phyloP scores from a whole-genome alignment of 805 yeast genomes.

The Nakazawaea holstii region DNA sequence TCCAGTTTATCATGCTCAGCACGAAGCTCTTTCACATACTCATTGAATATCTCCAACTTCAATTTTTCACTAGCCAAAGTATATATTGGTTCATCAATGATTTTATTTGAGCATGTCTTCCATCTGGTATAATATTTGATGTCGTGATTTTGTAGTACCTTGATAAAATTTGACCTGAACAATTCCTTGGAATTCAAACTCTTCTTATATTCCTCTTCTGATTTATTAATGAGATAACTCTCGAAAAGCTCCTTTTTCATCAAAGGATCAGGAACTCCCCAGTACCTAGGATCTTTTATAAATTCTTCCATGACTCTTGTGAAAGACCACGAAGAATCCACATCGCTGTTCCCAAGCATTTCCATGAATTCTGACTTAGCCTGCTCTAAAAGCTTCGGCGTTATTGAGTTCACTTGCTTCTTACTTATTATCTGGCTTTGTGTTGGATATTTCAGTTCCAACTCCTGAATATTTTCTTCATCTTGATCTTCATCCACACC shows the following conservation, averaged over 20 bases:
- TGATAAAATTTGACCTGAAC: constrained; percentile 48
- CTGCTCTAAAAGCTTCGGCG: constrained; percentile 3
- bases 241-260: constrained; percentile 60
- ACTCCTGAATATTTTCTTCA: constrained; percentile 5
- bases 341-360: constrained; percentile 48
- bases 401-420: not conserved
- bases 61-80: constrained; percentile 54
- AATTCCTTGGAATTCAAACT: constrained; percentile 48
- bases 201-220: constrained; percentile 45
- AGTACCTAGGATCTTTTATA: constrained; percentile 57
- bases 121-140: constrained; percentile 59
- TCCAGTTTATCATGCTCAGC: constrained; percentile 22
- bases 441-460: constrained; percentile 8
- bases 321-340: constrained; percentile 76
- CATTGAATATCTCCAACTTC: constrained; percentile 48
- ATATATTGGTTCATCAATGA: constrained; percentile 63
- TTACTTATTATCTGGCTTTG: constrained; percentile 1
- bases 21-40: constrained; percentile 39
- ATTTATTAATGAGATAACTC: constrained; percentile 47
- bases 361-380: constrained; percentile 37
- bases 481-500: constrained; percentile 3
- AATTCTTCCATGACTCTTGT: constrained; percentile 55
- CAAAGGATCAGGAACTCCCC: constrained; percentile 60
- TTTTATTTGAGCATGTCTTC: constrained; percentile 47
- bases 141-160: constrained; percentile 37